These are phyloP conservation scores for Aleurites moluccanus DNA, from an alignment of 441 rosid genomes.

Conservation along the genomic window DNA sequence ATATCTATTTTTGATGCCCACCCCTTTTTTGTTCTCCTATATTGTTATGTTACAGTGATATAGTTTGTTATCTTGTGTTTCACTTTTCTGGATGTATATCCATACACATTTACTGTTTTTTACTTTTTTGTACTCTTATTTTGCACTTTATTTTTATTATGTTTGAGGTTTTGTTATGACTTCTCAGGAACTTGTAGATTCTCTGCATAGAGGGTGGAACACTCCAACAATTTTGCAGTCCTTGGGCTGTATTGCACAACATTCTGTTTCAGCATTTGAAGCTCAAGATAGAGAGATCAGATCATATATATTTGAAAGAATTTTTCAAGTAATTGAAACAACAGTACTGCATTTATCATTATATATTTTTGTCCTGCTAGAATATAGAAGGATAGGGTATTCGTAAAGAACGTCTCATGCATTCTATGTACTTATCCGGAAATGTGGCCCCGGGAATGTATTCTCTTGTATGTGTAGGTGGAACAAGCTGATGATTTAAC, in stretches of 20 bases:
- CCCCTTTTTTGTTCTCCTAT: neutral
- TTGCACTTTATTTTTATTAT: neutral
- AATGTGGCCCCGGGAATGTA: slow-evolving; percentile 25
- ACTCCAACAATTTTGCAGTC: slow-evolving; percentile 88
- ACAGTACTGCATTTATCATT: slow-evolving; percentile 22
- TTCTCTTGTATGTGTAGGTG: slow-evolving; percentile 44
- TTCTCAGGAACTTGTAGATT: slow-evolving; percentile 69
- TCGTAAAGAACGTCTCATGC: slow-evolving; percentile 23
- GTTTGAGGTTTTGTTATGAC: slow-evolving; percentile 12
- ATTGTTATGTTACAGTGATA: neutral
- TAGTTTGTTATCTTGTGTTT: neutral
- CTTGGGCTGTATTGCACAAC: slow-evolving; percentile 80
- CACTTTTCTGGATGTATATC: neutral
- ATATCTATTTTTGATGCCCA: neutral
- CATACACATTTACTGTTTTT: neutral
- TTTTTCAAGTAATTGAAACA: slow-evolving; percentile 59
- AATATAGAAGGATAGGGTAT: slow-evolving; percentile 18
- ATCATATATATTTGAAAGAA: slow-evolving; percentile 42
- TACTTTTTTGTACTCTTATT: neutral
- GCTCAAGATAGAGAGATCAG: slow-evolving; percentile 55
- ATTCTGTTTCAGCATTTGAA: slow-evolving; percentile 65
- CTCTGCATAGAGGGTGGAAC: slow-evolving; percentile 58
- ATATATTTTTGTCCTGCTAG: slow-evolving; percentile 17
- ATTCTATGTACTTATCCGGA: slow-evolving; percentile 3
- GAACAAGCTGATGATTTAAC: slow-evolving; percentile 38